Conservation (phyloP, 139 green algal species). For the Chlorella vulgaris region DNA sequence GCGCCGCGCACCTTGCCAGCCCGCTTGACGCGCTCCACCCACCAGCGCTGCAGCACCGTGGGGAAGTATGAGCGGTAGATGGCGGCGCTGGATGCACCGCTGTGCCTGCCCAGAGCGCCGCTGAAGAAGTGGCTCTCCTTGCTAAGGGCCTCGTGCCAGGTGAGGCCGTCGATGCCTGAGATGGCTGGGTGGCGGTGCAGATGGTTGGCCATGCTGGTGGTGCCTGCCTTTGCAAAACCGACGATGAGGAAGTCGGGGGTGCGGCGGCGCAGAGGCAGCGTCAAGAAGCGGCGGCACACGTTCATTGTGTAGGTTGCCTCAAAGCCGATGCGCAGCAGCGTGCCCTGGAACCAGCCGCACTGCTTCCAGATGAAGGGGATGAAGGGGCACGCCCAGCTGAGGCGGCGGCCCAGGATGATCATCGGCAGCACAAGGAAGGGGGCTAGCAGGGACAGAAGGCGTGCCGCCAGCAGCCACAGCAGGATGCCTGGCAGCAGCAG, state of each 20-base stretch:
- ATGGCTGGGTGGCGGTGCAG: constrained; percentile 73
- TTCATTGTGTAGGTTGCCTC: constrained; percentile 72
- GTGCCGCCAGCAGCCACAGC: constrained; percentile 44
- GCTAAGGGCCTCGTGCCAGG: constrained; percentile 68
- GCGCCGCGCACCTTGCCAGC: constrained; percentile 24
- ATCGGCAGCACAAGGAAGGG: constrained; percentile 43
- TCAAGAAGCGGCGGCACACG: no score
- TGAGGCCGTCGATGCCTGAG: constrained; percentile 62
- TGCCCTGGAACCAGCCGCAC: constrained; percentile 45
- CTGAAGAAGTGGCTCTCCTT: constrained; percentile 86
- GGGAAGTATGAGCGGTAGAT: constrained; percentile 86
- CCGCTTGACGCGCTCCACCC: constrained; percentile 39
- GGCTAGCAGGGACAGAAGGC: constrained; percentile 37
- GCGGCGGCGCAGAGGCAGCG: constrained; percentile 72
- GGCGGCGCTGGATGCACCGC: constrained; percentile 29
- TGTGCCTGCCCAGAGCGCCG: constrained; percentile 62
- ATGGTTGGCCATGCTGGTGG: constrained; percentile 77
- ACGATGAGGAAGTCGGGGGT: constrained; percentile 80
- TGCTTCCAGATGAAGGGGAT: constrained; percentile 59
- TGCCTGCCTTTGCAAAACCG: constrained; percentile 77
- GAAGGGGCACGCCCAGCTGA: constrained; percentile 81
- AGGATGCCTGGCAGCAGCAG: constrained; percentile 43
- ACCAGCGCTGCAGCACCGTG: constrained; percentile 66
- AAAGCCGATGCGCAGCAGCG: constrained; percentile 55
- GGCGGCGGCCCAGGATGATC: constrained; percentile 35